Base-by-base conservation (phyloP, 179 eudicot species). In the Heliamphora ciliata region DNA sequence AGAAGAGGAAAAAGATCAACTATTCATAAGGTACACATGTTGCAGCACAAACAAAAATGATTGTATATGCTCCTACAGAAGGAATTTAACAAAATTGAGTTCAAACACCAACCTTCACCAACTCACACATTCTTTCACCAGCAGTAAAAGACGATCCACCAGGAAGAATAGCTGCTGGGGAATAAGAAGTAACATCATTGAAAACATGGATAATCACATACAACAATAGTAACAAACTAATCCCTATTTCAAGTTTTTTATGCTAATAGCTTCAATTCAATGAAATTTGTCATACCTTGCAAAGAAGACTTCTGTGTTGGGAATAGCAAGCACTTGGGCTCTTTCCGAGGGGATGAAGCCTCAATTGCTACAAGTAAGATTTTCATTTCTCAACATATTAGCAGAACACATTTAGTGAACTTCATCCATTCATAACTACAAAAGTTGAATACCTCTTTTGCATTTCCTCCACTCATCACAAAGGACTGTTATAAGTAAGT, bases 391-490 rank as follows among this genome's bases (percentile, higher is more conserved):
- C 72, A 79, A 61, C 47, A 46, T 7, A 71, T n/a, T 31, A 67
- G 46, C 8, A 13, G 0, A 44, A 79, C 13, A 72, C 21, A 69
- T 47, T n/a, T 44, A 61, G 70, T 73, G 54, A 76, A 56, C n/a
- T 24, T 68, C 4, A 54, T 50, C 31, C 13, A 51, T 48, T 81
- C 68, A 78, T 31, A 61, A 79, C 54, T 77, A 68, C 24, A 10
- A 52, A 47, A 70, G 81, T 31, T 24, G 75, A 79, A 76, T 88
- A 95, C 98, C 98, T 90, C 90, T 90, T 89, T 95, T 95, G 90
- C 98, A 95, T 84, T 89, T 94, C 81, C 89, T 91, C 98, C 98
- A 95, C 88, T 95, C 97, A 79, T 95, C 94, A 83, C 91, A 86
- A 70, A 95, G 84, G 79, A 92, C 88, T 59, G 87, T 84, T 80